phyloP scores from a whole-genome alignment of 805 yeast genomes.

The Debaryomyces tyrocola region DNA sequence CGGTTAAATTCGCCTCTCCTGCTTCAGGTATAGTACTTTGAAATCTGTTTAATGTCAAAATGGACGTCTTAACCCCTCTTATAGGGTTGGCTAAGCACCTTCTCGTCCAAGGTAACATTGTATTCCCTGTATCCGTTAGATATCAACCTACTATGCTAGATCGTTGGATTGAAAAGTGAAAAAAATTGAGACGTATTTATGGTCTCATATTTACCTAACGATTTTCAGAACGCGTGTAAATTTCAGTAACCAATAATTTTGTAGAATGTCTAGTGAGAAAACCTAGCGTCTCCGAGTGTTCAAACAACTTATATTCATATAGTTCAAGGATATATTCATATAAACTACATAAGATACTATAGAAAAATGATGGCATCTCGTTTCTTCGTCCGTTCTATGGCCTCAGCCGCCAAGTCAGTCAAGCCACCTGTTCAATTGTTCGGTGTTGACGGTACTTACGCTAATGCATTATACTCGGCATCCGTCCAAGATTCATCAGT shows the following conservation, averaged over 20 bases:
- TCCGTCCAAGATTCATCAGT: slow-evolving; percentile 79
- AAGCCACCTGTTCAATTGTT: slow-evolving; percentile 91
- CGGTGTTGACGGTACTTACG: slow-evolving; percentile 96
- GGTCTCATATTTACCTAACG: slow-evolving; percentile 5
- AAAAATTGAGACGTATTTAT: neutral
- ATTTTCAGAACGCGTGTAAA: slow-evolving; percentile 1
- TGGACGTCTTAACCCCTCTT: neutral
- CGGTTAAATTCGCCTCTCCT: slow-evolving; percentile 52
- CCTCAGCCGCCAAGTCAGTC: slow-evolving; percentile 63
- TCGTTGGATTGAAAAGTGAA: slow-evolving; percentile 4
- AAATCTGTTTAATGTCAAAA: slow-evolving; percentile 8
- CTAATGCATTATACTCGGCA: slow-evolving; percentile 90
- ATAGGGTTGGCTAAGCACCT: slow-evolving; percentile 6
- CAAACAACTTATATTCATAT: slow-evolving; percentile 2
- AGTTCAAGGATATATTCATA: neutral
- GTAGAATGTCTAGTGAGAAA: slow-evolving; percentile 4
- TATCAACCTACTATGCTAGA: slow-evolving; percentile 2
- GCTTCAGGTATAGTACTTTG: slow-evolving; percentile 9
- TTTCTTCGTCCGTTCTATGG: slow-evolving; percentile 68
- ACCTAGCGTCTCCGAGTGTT: slow-evolving; percentile 1
- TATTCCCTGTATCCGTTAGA: slow-evolving; percentile 1
- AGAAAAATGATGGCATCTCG: slow-evolving; percentile 56
- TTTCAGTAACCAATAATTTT: slow-evolving; percentile 10
- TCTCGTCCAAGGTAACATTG: slow-evolving; percentile 11
- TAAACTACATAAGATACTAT: neutral